Evolutionary conservation across 192 early-diverging fungal species (phyloP), one percentile per base, ranked within the genome.

Genomic region (Kappamyces sp.): DNA sequence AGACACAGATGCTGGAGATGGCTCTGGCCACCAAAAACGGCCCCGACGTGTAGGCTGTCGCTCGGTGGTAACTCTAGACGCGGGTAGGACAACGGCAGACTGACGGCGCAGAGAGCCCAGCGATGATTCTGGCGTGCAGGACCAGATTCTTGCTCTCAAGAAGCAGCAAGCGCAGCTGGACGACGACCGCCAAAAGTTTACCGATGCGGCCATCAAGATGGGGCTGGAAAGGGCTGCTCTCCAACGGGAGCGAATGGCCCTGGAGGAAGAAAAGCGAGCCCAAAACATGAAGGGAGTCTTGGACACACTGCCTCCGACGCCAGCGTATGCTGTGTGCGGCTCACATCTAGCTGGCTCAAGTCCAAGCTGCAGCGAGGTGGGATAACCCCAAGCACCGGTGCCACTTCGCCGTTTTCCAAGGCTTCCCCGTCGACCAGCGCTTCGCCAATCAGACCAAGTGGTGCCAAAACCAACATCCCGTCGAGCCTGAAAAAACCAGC

Each of bases 161-260:
- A 64, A 73, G 12, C 66, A 85, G 54, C 63, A 71, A n/a, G 48
- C 54, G 40, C 66, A 86, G 63, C 72, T 87, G 23, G 77, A 84
- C 46, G 71, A 74, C 37, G 85, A 91, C 59, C 84, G 84, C 8
- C 46, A 65, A 31, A 75, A 74, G 58, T 83, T 91, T 47, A 85
- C 87, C 0, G 80, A 86, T 40, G 84, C 84, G 3, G 87, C 86
- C 9, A 77, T 89, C 12, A 66, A 80, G 62, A 66, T 91, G 1
- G 89, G 85, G 15, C 61, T 82, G 13, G 86, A 91, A 54, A 75
- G 89, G 47, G 65, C 65, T 5, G 71, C 61, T 2, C 51, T 78
- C 34, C 66, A 71, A 55, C 47, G 55, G 31, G 57, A 60, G 43
- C 55, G 49, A 46, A 8, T 3, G 4, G 38, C 38, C 2, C 38